Evolutionary conservation across 2,329 filamentous ascomycete species (phyloP).

Genomic region (Epichloe sylvatica): DNA sequence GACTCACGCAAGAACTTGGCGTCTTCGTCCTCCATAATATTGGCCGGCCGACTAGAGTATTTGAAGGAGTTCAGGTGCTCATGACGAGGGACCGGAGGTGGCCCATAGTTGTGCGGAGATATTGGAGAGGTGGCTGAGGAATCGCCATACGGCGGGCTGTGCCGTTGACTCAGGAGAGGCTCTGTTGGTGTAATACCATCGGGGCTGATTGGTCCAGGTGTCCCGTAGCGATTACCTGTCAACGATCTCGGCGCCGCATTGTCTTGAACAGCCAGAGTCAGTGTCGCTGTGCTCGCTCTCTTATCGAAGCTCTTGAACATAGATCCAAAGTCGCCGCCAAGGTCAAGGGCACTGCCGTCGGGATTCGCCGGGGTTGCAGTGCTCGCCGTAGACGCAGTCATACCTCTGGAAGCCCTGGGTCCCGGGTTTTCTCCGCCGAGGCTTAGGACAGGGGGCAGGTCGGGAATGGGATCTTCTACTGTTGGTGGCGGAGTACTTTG

Average conservation of each 20-base stretch:
- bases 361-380: slow-evolving; percentile 37
- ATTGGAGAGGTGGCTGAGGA: background rate
- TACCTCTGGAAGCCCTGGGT: slow-evolving; percentile 29
- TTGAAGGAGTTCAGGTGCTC: slow-evolving; percentile 16
- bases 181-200: slow-evolving; percentile 32
- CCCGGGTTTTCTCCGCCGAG: slow-evolving; percentile 19
- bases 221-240: slow-evolving; percentile 28
- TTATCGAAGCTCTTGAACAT: slow-evolving; percentile 45
- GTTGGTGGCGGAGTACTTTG: slow-evolving; percentile 18
- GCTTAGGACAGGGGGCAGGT: slow-evolving; percentile 25
- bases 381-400: slow-evolving; percentile 39
- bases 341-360: slow-evolving; percentile 32
- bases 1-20: slow-evolving; percentile 39
- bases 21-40: slow-evolving; percentile 37
- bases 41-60: slow-evolving; percentile 21
- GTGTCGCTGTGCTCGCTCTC: slow-evolving; percentile 34
- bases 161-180: slow-evolving; percentile 33
- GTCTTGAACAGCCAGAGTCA: slow-evolving; percentile 29
- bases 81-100: slow-evolving; percentile 23
- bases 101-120: background rate
- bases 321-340: slow-evolving; percentile 44
- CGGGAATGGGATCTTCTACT: slow-evolving; percentile 18
- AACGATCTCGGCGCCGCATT: slow-evolving; percentile 28
- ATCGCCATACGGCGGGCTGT: slow-evolving; percentile 34
- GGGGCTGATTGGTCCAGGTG: slow-evolving; percentile 34